Base-by-base conservation (phyloP, 2,329 filamentous ascomycete species). In the Ophiostoma novo-ulmi region DNA sequence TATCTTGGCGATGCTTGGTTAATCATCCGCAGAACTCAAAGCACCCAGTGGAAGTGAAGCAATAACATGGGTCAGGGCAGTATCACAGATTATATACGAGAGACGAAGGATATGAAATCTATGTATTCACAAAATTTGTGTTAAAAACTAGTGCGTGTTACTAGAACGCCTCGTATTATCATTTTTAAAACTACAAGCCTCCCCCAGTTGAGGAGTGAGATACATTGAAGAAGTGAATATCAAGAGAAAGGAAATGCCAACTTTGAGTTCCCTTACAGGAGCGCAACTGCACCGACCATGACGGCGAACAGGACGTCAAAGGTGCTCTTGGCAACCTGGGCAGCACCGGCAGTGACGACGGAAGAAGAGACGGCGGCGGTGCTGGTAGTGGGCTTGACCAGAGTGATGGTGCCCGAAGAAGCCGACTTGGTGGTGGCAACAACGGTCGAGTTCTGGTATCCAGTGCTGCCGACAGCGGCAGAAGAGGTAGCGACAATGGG, bases 181-280 rank as follows among this genome's bases (percentile, higher is more conserved):
- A 65, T 65, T 38, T 38, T n/a, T 36, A 64, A 65, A 65, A 65
- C 61, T 8, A 65, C 35, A 65, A 65, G 17, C 61, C 61, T 38
- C 35, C 61, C 31, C 61, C 31, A 4, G 31, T 35, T 2, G 38
- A 39, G 41, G 36, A 65, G 41, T 39, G 14, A 65, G 20, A 39
- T 38, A 65, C 63, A 39, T n/a, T 38, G 20, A 65, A 65, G 63
- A 65, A 39, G 63, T 26, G 63, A 39, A 65, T 22, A 36, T 64
- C 8, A 20, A 64, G 31, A 39, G 36, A 65, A 39, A 39, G 31
- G 61, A 77, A 36, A 75, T 78, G 74, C 76, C 75, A 72, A 76
- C 75, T 69, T 76, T 75, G 70, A 74, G 74, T 58, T 76, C 68
- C n/a, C 13, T 71, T 65, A 71, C 68, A 71, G 52, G 7, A 72